Conservation (phyloP, 371 early-diverging fungal species). For the Nematocida ironsii region DNA sequence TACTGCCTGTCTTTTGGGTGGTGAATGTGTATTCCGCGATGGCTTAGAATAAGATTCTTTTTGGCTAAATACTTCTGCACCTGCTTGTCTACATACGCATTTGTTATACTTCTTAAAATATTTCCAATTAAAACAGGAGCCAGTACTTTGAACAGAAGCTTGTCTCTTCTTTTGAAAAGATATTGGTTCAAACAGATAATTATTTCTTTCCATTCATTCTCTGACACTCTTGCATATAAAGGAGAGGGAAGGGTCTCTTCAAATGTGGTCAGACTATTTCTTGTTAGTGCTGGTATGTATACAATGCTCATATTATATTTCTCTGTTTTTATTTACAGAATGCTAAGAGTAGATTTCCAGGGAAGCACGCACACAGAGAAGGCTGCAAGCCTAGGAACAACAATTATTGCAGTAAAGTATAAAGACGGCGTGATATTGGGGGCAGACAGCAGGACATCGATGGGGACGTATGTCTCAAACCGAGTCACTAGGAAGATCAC, state of each 20-base stretch:
- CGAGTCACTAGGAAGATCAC: conserved; percentile 95
- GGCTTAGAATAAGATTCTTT: conserved; percentile 25
- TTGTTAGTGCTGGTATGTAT: conserved; percentile 23
- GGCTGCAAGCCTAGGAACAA: conserved; percentile 73
- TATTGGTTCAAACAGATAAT: conserved; percentile 2
- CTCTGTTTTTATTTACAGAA: conserved; percentile 46
- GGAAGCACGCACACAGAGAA: conserved; percentile 4
- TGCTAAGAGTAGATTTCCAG: conserved; percentile 16
- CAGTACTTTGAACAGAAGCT: neutral
- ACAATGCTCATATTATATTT: conserved; percentile 49
- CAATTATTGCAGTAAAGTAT: conserved; percentile 94
- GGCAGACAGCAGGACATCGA: conserved; percentile 93
- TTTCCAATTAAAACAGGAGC: conserved; percentile 18
- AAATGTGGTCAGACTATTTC: neutral
- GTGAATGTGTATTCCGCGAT: conserved; percentile 24
- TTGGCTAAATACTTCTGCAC: conserved; percentile 33
- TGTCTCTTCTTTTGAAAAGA: conserved; percentile 2
- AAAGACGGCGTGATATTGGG: conserved; percentile 91
- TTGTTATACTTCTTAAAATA: neutral
- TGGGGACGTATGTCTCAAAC: conserved; percentile 84
- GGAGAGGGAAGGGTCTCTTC: conserved; percentile 48
- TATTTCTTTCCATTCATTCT: conserved; percentile 25
- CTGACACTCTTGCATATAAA: conserved; percentile 19
- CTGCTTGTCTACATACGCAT: conserved; percentile 10
- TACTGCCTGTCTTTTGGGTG: conserved; percentile 49